Evolutionary conservation across 2,329 filamentous ascomycete genomes (phyloP), one percentile per base, ranked within the genome.

Genomic region (Aspergillus sp.): DNA sequence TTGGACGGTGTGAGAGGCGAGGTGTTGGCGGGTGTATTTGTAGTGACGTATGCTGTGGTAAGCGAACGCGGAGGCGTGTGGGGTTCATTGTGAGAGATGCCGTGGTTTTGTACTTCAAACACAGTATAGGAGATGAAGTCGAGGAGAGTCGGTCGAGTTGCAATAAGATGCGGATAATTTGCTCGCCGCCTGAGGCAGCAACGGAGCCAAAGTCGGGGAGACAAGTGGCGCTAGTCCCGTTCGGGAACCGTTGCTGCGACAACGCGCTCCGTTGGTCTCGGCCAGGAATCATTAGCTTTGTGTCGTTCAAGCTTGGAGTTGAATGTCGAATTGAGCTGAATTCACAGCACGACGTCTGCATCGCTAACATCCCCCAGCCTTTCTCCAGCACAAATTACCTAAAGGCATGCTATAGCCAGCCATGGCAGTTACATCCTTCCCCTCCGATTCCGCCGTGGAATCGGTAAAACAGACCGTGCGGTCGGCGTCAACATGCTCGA

Each of bases 381-480:
- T 15, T 37, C 12, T n/a, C 20, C 30, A 24, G 44, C 15, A 34
- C 30, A 20, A 30, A 30, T 11, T 20, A 19, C 24, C 12, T 42
- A 15, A 40, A 22, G 19, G 15, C 13, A 30, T 51, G 51, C 48
- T 45, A 46, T 22, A 40, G 24, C 45, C 40, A 49, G 44, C 49
- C 47, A 71, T 75, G 72, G 68, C 72, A 58, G 70, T 75, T 46
- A 68, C 69, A 60, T 61, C 69, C 50, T 57, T 74, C 46, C 64
- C 68, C 39, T 53, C 66, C 59, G 69, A 68, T 59, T 68, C 70
- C 57, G 58, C 71, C 17, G 62, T 69, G 42, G 73, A 76, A 53
- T 77, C 81, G 59, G 79, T 85, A 67, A 86, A 84, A 67, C 74
- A 76, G 59, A 82, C 83, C 42, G 73, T 86, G 61, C 75, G 80